Base-by-base conservation (phyloP, 257 asterid species). In the Leonotis leonurus region DNA sequence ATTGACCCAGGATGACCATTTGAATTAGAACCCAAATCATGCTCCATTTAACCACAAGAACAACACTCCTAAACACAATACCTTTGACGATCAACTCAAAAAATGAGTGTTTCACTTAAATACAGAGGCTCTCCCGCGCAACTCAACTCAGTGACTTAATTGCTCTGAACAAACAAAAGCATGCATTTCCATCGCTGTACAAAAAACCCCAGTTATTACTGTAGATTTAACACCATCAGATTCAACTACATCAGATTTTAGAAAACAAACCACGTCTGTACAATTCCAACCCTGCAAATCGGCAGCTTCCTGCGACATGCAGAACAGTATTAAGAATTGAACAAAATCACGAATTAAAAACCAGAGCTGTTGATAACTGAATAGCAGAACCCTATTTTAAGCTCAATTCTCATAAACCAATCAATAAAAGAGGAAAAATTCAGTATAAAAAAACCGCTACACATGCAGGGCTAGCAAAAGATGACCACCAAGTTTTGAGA, bases 41-140 rank as follows among this genome's bases (percentile, higher is more conserved):
- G 90, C 69, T 86, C 97, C 98, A 89, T 90, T 73, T 61, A 53
- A 44, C 63, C 29, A 25, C 21, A 9, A 49, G 29, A 72, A 21
- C 75, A 64, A 60, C 41, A 45, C 54, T 68, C 33, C 70, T 29
- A 24, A 62, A 56, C 16, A 9, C 64, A 35, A 37, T n/a, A 29
- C 41, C 36, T 37, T 49, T 20, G n/a, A n/a, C 48, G 22, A 30
- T 36, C 61, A 63, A 56, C 52, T 49, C 4, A 18, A 60, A 53
- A n/a, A n/a, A 26, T 14, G 45, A 14, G 56, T 44, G 30, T 3
- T 21, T 16, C 49, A 39, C 43, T 12, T 25, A 54, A 37, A 44
- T 7, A 27, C 35, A 60, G 11, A 62, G 14, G 3, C 22, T 35
- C 56, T 29, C 56, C 55, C 26, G 8, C n/a, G 37, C 1, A 27